Evolutionary conservation across 1,139 yeast species (phyloP).

Genomic region (Suhomyces choctaworum): DNA sequence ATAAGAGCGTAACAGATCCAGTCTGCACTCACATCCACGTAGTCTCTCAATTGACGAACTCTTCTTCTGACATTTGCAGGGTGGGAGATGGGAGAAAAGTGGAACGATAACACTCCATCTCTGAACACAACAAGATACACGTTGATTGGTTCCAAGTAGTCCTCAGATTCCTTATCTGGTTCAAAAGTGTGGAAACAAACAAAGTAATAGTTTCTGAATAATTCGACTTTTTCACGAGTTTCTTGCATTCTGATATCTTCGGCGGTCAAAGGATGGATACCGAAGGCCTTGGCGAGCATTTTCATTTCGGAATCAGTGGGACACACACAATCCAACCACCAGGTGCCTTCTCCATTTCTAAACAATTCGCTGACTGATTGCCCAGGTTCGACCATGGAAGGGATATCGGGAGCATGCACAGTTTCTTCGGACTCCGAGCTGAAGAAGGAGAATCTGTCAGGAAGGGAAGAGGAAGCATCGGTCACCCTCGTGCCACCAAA

Average conservation of each 20-base stretch:
- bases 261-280: constrained; percentile 82
- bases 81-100: constrained; percentile 77
- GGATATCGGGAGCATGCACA: constrained; percentile 82
- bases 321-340: constrained; percentile 78
- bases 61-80: constrained; percentile 88
- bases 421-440: constrained; percentile 83
- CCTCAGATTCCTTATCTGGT: constrained; percentile 73
- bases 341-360: constrained; percentile 57
- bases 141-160: constrained; percentile 82
- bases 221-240: constrained; percentile 81
- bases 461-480: constrained; percentile 25
- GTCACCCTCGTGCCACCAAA: constrained; percentile 37
- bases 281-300: constrained; percentile 65
- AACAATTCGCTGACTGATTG: constrained; percentile 68
- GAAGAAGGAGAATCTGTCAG: constrained; percentile 79
- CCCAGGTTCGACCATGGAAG: constrained; percentile 66
- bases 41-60: constrained; percentile 85
- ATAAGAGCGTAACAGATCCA: constrained; percentile 93
- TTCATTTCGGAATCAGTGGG: constrained; percentile 72
- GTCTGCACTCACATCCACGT: constrained; percentile 83
- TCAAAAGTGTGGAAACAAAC: constrained; percentile 84
- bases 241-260: constrained; percentile 86
- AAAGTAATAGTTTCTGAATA: constrained; percentile 72
- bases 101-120: constrained; percentile 82
- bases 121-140: constrained; percentile 86